Evolutionary conservation across 768 basidiomycete species (phyloP), one percentile per base, ranked within the genome.

Genomic region (Tephrocybe sp.): DNA sequence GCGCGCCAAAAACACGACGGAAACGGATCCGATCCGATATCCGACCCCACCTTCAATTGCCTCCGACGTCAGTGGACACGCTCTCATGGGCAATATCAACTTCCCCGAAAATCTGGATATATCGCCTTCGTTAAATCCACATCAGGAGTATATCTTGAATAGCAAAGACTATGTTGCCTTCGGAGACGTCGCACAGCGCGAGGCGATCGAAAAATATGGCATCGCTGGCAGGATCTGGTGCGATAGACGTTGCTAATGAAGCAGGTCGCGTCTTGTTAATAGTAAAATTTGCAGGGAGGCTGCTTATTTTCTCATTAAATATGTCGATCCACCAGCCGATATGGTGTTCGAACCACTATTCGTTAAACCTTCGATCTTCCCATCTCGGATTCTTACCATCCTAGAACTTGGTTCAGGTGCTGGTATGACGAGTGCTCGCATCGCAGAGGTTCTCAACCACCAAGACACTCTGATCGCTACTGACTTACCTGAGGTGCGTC

Each of bases 141-240:
- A 54, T 11, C 41, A 52, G 25, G 38, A 48, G 4, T 27, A 38
- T 6, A 1, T 15, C 15, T 25, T n/a, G 47, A 40, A 21, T 35
- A 43, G 36, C 15, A 42, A 55, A 36, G 58, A 64, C 9, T 53
- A 55, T 15, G 8, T 2, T 0, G 42, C 48, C 6, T 78, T 73
- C 58, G 64, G 68, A 19, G 40, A 53, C 7, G 42, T 55, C 26
- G 71, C 72, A 4, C 87, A 88, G 64, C 69, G 69, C 49, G 64
- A 72, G 13, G 81, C 86, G 5, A 93, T 93, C 46, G 66, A 73
- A 13, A 71, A 70, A 56, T 92, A 87, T 62, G 90, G 91, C 4
- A 93, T 94, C 48, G 92, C 90, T 7, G 89, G 90, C 26, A 75
- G 88, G 66, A 83, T 94, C 39, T 93, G 91, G 92, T 89, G 73